phyloP scores from a whole-genome alignment of 257 asterid genomes.

The Rauvolfia tetraphylla region DNA sequence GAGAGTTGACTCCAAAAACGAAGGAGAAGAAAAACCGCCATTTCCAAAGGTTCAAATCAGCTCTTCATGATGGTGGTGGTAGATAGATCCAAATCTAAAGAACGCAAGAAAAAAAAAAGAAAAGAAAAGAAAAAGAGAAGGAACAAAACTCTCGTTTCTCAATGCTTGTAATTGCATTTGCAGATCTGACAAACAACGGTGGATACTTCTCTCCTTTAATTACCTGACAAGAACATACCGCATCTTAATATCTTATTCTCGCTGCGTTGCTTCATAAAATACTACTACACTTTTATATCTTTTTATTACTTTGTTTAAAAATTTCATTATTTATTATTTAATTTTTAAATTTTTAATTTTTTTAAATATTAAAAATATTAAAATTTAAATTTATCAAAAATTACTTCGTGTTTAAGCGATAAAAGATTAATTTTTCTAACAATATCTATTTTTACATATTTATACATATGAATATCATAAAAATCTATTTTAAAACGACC shows the following conservation, averaged over 20 bases:
- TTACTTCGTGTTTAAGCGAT: no score
- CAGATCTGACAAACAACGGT: not conserved
- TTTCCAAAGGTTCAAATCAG: not conserved
- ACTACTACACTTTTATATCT: not conserved
- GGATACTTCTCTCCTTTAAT: not conserved
- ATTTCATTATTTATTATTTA: no score
- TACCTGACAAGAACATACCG: constrained; percentile 5
- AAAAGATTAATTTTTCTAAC: no score
- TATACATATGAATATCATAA: no score
- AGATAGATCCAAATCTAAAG: not conserved
- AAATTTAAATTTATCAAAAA: no score
- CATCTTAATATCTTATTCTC: not conserved
- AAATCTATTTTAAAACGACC: no score
- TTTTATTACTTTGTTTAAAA: no score
- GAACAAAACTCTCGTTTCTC: not conserved
- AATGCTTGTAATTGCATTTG: not conserved
- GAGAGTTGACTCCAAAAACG: not conserved
- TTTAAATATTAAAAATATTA: no score
- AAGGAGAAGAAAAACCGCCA: not conserved
- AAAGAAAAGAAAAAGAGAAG: not conserved
- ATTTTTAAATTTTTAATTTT: no score
- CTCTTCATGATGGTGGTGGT: no score
- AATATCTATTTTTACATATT: no score
- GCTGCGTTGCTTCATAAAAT: not conserved
- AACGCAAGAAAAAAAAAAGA: no score